Evolutionary conservation across 1,139 yeast species (phyloP), one percentile per base, ranked within the genome.

Genomic region (Nadsonia starkeyi-henricii): DNA sequence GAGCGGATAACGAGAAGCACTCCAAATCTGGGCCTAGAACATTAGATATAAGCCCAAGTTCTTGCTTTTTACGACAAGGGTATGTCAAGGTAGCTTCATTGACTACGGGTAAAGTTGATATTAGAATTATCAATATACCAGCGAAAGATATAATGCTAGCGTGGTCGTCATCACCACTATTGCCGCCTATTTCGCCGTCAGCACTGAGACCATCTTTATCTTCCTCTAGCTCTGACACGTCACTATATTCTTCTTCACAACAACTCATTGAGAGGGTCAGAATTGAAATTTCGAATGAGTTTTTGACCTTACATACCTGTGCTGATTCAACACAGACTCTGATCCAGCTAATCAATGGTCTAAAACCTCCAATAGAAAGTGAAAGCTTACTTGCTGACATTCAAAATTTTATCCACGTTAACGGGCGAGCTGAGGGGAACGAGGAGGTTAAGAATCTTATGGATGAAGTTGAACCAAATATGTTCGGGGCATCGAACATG

Each of bases 291-390:
- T 47, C 52, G 2, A 50, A 53, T 19, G 59, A 57, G 45, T 47
- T 54, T 2, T 44, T 57, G 13, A 47, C 54, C 2, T 42, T 61
- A 46, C 58, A 81, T 41, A 57, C 86, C 1, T 88, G 96, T 66
- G 91, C 96, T 0, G 97, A 89, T 62, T 85, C 96, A 0, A 73
- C 80, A 0, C 82, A 85, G 58, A 77, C 89, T 5, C 64, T 88
- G 43, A 55, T 77, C 1, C 94, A 83, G 55, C 59, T 85, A 20
- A 53, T 82, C 15, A 80, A 77, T 54, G 95, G 86, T 57, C 67
- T 88, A 58, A 85, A 82, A 56, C 76, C 77, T 13, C 89, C 89
- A 0, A 65, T 84, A 2, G 68, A 59, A 36, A 55, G 56, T 2
- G 39, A 15, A n/a, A n/a, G 39, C 15, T 33, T 33, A 15, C 12